A percentile compares a stretch with the other conserved stretches of the same genome.
Conservation (phyloP, 2,329 filamentous ascomycete genomes). For the Aspergillus amoenus region DNA sequence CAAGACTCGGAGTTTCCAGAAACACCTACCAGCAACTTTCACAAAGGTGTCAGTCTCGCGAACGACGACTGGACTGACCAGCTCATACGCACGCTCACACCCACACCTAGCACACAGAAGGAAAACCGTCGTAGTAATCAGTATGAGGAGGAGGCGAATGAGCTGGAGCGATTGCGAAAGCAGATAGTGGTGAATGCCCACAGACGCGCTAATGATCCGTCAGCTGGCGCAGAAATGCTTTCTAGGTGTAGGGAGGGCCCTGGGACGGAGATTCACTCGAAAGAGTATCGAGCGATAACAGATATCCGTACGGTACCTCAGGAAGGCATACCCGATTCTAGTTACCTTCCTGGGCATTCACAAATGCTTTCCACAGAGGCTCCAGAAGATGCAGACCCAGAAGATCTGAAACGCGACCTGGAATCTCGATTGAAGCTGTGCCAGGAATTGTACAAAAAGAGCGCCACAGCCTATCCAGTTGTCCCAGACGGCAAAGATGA, state of each 20-base stretch:
- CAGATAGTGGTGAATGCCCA: constrained; percentile 19
- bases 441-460: constrained; percentile 13
- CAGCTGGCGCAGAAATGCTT: constrained; percentile 22
- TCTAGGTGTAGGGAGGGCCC: constrained; percentile 27
- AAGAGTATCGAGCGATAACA: constrained; percentile 19
- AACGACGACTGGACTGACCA: not conserved
- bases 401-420: not conserved
- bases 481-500: not conserved
- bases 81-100: not conserved
- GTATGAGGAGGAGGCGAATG: constrained; percentile 15
- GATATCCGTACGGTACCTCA: constrained; percentile 3
- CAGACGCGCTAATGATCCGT: constrained; percentile 8
- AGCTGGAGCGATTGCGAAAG: constrained; percentile 22
- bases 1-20: not conserved
- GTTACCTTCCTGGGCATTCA: not conserved
- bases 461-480: constrained; percentile 12
- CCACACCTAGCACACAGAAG: not conserved
- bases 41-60: constrained; percentile 1
- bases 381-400: not conserved
- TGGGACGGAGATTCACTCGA: constrained; percentile 24
- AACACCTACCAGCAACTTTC: not conserved
- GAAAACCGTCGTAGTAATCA: not conserved
- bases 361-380: not conserved
- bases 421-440: not conserved
- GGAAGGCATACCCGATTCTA: not conserved